Conservation (phyloP, 805 yeast species). For the Saccharomycopsis amapae region DNA sequence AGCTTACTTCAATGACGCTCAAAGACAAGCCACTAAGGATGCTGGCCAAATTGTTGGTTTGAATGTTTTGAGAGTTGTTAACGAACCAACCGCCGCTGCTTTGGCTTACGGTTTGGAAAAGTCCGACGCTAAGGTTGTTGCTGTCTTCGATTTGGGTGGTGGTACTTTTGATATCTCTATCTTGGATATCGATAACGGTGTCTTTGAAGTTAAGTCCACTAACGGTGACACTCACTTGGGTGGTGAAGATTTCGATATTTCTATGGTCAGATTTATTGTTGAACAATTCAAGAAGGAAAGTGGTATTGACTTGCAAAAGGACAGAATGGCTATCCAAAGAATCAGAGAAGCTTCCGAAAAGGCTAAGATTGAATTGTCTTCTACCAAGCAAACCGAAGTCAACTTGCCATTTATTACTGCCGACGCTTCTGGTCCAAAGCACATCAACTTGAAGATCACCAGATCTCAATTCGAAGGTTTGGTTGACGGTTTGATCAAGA, state of each 20-base stretch:
- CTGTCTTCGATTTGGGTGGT: conserved; percentile 97
- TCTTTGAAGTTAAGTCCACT: conserved; percentile 94
- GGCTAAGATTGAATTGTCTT: conserved; percentile 82
- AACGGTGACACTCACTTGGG: conserved; percentile 94
- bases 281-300: conserved; percentile 69
- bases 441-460: conserved; percentile 60
- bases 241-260: conserved; percentile 89
- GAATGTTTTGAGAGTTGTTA: conserved; percentile 81
- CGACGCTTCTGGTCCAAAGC: conserved; percentile 76
- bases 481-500: conserved; percentile 64
- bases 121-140: conserved; percentile 70
- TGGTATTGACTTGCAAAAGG: conserved; percentile 57
- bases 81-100: conserved; percentile 93
- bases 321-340: conserved; percentile 77
- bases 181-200: conserved; percentile 95
- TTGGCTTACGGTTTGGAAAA: conserved; percentile 92
- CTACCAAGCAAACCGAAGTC: conserved; percentile 62
- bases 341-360: conserved; percentile 84
- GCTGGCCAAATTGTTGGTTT: conserved; percentile 97
- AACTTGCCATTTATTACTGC: conserved; percentile 85
- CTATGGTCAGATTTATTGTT: conserved; percentile 76
- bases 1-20: conserved; percentile 86
- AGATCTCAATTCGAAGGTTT: conserved; percentile 62
- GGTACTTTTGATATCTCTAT: conserved; percentile 98
- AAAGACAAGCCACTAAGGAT: conserved; percentile 91